A percentile compares a stretch with the other conserved stretches of the same genome.
Evolutionary conservation across 2,329 filamentous ascomycete genomes (phyloP).

Genomic region (Fusarium coicis): DNA sequence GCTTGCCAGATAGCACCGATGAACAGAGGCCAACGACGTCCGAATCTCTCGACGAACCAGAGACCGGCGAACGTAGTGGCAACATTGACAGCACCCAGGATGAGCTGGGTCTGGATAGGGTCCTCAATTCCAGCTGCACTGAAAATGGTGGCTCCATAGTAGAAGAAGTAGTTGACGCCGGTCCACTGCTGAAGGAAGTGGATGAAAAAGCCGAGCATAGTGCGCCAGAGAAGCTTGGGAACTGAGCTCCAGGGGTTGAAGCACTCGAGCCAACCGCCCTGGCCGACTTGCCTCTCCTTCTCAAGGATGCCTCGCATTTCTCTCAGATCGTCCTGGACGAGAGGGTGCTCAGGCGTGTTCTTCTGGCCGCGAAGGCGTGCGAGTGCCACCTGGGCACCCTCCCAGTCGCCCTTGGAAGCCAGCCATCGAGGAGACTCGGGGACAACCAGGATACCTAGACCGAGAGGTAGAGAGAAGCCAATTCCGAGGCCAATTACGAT

Average conservation of each 20-base stretch:
- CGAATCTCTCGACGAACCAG: constrained; percentile 74
- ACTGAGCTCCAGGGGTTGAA: constrained; percentile 64
- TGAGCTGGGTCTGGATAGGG: constrained; percentile 74
- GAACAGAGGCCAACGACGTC: constrained; percentile 75
- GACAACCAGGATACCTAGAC: constrained; percentile 62
- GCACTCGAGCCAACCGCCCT: constrained; percentile 67
- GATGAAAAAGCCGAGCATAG: constrained; percentile 69
- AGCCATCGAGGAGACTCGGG: constrained; percentile 70
- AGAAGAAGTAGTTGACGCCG: constrained; percentile 70
- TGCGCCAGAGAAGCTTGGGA: constrained; percentile 72
- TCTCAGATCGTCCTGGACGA: constrained; percentile 63
- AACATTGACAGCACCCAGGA: constrained; percentile 75
- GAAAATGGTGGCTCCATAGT: constrained; percentile 77
- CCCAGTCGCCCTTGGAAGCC: constrained; percentile 58
- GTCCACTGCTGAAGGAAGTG: constrained; percentile 77
- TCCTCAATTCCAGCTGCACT: constrained; percentile 72
- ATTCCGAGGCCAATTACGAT: constrained; percentile 69
- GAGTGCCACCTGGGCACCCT: constrained; percentile 61
- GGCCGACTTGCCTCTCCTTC: constrained; percentile 56
- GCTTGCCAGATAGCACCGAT: constrained; percentile 75
- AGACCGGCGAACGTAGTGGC: constrained; percentile 73
- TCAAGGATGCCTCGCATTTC: constrained; percentile 63
- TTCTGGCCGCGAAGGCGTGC: constrained; percentile 60
- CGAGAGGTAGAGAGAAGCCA: constrained; percentile 62
- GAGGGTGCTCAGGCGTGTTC: constrained; percentile 20